Conservation (phyloP, 805 yeast species). For the Candida tibetensis region DNA sequence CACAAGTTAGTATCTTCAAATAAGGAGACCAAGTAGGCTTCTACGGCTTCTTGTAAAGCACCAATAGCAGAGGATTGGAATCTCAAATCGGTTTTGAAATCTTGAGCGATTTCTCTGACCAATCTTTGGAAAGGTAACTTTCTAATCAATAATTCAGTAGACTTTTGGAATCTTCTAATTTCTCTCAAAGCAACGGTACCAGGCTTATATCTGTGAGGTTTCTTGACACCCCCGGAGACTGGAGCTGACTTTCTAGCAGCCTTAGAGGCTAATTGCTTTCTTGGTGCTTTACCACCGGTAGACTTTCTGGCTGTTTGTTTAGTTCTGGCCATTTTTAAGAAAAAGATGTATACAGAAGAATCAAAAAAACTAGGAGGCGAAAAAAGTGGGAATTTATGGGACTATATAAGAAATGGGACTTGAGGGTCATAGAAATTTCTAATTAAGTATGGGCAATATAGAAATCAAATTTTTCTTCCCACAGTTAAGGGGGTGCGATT, state of each 20-base stretch:
- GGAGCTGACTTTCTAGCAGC: conserved; percentile 50
- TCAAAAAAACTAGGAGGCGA: conserved; percentile 1
- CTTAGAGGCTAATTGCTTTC: conserved; percentile 48
- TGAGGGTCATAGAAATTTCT: too few relatives aligned
- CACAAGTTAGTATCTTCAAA: conserved; percentile 49
- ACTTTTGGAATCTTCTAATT: conserved; percentile 48
- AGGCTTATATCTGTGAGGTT: conserved; percentile 50
- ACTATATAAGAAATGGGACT: too few relatives aligned
- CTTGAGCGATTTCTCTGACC: conserved; percentile 48
- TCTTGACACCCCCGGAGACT: conserved; percentile 46
- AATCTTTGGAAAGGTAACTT: conserved; percentile 49
- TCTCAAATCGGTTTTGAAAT: conserved; percentile 47
- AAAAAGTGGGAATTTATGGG: conserved; percentile 7
- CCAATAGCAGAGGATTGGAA: conserved; percentile 48
- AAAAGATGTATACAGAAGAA: conserved; percentile 4
- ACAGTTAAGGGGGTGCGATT: not conserved
- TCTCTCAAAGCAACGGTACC: conserved; percentile 51
- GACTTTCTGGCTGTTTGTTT: conserved; percentile 49
- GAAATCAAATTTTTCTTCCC: not conserved
- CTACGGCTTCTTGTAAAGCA: conserved; percentile 48
- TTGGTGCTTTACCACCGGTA: conserved; percentile 49
- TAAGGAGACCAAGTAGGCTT: conserved; percentile 46
- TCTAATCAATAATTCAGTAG: conserved; percentile 46
- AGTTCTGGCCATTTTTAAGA: conserved; percentile 41
- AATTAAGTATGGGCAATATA: too few relatives aligned